These are phyloP conservation scores for Chaetomium sp. DNA, from an alignment of 2,329 filamentous ascomycete species.

Conservation along the genomic window DNA sequence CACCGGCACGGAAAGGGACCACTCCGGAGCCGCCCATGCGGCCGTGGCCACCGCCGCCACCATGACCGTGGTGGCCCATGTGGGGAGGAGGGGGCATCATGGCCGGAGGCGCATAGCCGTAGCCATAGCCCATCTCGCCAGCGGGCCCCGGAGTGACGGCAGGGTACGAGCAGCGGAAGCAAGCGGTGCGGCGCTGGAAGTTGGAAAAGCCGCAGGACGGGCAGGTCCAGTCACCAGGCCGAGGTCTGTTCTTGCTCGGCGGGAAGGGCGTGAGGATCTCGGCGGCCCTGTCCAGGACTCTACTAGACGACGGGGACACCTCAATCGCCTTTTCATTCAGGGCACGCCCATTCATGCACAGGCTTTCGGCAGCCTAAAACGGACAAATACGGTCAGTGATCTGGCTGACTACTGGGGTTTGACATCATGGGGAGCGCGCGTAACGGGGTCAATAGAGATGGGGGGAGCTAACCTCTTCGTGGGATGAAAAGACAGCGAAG, in stretches of 20 bases:
- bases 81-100: slow-evolving; percentile 81
- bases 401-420: background rate
- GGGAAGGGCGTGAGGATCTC: slow-evolving; percentile 97
- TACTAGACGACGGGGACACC: slow-evolving; percentile 95
- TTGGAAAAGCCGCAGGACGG: slow-evolving; percentile 98
- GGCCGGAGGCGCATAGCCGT: slow-evolving; percentile 70
- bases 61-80: slow-evolving; percentile 58
- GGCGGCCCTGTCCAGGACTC: slow-evolving; percentile 90
- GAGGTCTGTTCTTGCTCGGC: slow-evolving; percentile 95
- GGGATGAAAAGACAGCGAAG: slow-evolving; percentile 97
- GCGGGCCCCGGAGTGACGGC: slow-evolving; percentile 78
- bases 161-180: slow-evolving; percentile 99
- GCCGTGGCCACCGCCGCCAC: slow-evolving; percentile 49
- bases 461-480: slow-evolving; percentile 78
- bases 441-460: background rate
- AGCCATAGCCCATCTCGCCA: slow-evolving; percentile 65
- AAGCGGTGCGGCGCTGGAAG: slow-evolving; percentile 97
- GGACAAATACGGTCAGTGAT: background rate
- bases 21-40: slow-evolving; percentile 81
- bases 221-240: slow-evolving; percentile 98
- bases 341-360: slow-evolving; percentile 98
- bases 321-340: slow-evolving; percentile 99
- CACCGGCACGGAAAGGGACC: slow-evolving; percentile 95
- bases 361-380: slow-evolving; percentile 93
- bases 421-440: background rate